Evolutionary conservation across 2,329 filamentous ascomycete genomes (phyloP), one percentile per base, ranked within the genome.

Genomic region (Xylariaceae sp.): DNA sequence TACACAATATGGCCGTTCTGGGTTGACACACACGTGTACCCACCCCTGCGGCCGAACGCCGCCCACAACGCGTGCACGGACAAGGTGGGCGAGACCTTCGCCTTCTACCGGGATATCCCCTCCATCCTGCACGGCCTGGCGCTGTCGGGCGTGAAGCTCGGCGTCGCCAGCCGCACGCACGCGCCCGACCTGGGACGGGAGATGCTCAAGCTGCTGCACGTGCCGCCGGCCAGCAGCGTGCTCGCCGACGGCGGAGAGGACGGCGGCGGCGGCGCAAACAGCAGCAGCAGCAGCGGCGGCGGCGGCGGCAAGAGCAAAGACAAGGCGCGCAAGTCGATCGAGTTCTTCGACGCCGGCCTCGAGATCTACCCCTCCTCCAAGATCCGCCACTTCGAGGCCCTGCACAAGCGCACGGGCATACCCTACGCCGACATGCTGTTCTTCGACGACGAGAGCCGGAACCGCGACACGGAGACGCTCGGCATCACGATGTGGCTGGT

Each of bases 1-100:
- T 97, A 97, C 79, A 97, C 94, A 0, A 81, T 97, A n/a, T 97
- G 93, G 94, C 92, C 92, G 4, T 97, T 97, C 75, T 97, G 93
- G 93, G 87, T 96, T 1, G 94, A 97, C 77, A 96, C 92, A 3
- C 92, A 97, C 73, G 88, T 94, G 64, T 84, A 85, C 20, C 82
- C 85, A 6, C 92, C 92, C 0, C 75, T 96, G 15, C 81, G 81
- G 61, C 65, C 78, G 6, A 75, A 77, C 48, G 50, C 75, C 0
- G 58, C 69, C 6, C 72, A 72, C 74, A 75, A 67, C 59, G 69
- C 63, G 44, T 76, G 73, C 48, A 73, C 75, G 16, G 84, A 87
- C 70, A 75, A 77, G 60, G 73, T 75, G 54, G 86, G 86, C 69
- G 88, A 92, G 73, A 77, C 77, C 15, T 92, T 85, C 65, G 73